Evolutionary conservation across 2,329 filamentous ascomycete genomes (phyloP).

Genomic region (Phoma sp.): DNA sequence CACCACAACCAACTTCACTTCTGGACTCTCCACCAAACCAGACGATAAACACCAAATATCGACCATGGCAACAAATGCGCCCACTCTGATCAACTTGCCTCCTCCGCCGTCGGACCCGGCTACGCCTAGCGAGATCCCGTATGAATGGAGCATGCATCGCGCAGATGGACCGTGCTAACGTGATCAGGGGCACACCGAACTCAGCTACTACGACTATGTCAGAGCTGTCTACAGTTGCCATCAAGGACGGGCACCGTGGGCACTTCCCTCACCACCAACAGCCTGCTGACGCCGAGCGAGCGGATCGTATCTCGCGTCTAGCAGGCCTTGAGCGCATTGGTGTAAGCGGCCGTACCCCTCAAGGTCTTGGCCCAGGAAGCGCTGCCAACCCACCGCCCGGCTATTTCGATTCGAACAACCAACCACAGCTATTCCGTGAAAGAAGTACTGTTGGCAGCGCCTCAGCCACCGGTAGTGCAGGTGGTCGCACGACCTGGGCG

Average conservation of each 20-base stretch:
- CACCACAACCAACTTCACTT: neutral
- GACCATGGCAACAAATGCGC: slow-evolving; percentile 52
- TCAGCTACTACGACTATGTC: slow-evolving; percentile 92
- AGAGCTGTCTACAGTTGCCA: slow-evolving; percentile 88
- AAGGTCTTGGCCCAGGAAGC: slow-evolving; percentile 56
- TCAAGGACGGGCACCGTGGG: slow-evolving; percentile 94
- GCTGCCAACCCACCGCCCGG: slow-evolving; percentile 53
- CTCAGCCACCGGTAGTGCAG: slow-evolving; percentile 81
- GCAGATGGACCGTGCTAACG: neutral
- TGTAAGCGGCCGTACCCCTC: slow-evolving; percentile 66
- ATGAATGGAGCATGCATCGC: slow-evolving; percentile 47
- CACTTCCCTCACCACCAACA: slow-evolving; percentile 69
- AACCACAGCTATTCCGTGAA: slow-evolving; percentile 71
- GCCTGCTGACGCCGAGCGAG: slow-evolving; percentile 87
- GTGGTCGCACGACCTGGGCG: slow-evolving; percentile 73
- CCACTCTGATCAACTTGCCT: slow-evolving; percentile 82
- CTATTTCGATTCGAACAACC: slow-evolving; percentile 82
- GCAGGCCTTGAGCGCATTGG: slow-evolving; percentile 89
- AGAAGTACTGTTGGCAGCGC: slow-evolving; percentile 89
- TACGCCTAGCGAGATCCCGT: slow-evolving; percentile 91
- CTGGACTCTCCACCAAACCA: neutral
- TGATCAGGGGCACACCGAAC: slow-evolving; percentile 82
- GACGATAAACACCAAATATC: neutral
- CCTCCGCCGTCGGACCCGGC: slow-evolving; percentile 81
- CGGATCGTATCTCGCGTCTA: slow-evolving; percentile 92